Base-by-base conservation (phyloP, 352 stramenopile species). In the Phytophthora cajani region DNA sequence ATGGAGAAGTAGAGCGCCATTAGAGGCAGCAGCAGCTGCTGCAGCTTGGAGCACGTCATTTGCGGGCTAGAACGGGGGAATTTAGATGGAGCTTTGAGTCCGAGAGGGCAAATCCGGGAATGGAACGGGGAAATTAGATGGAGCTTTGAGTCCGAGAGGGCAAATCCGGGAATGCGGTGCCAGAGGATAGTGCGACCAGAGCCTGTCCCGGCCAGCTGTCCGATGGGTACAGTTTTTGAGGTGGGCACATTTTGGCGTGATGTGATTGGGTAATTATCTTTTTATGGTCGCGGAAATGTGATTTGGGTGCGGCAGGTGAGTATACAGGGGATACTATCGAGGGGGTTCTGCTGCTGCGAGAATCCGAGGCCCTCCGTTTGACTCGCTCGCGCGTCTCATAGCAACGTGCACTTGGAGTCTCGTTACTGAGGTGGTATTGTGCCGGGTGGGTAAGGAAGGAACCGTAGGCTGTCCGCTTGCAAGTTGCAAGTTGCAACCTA, bases 1-100 rank as follows among this genome's bases (percentile, higher is more conserved):
- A 64, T 25, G 46, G 57, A 65, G 21, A 47, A 38, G 32, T 36
- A 66, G 5, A 81, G 56, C 21, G 62, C 50, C 19, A 81, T 19
- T 1, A 77, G 52, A 9, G 62, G 36, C 19, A 74, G 47, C 36
- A 72, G 63, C 46, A 69, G 58, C 49, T 67, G 16, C 46, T 69
- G 71, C 47, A 66, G 16, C n/a, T 72, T 72, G 46, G 46, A 42
- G 10, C 44, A 62, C 1, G 40, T 57, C 59, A 71, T 74, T 23
- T 1, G 11, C 10, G 11, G 10, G 16, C 14, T 17, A 14, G n/a
- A 52, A 3, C 5, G 8, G 19, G 19, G n/a, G 16, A 27, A 8
- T 47, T 7, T 17, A 19, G 16, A 21, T 14, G 11, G 17, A 47
- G 38, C 49, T 36, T 53, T 71, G 67, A 1, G 38, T 46, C 8